phyloP scores from a whole-genome alignment of 2,329 filamentous ascomycete genomes.

The Ophiostoma fasciatum region DNA sequence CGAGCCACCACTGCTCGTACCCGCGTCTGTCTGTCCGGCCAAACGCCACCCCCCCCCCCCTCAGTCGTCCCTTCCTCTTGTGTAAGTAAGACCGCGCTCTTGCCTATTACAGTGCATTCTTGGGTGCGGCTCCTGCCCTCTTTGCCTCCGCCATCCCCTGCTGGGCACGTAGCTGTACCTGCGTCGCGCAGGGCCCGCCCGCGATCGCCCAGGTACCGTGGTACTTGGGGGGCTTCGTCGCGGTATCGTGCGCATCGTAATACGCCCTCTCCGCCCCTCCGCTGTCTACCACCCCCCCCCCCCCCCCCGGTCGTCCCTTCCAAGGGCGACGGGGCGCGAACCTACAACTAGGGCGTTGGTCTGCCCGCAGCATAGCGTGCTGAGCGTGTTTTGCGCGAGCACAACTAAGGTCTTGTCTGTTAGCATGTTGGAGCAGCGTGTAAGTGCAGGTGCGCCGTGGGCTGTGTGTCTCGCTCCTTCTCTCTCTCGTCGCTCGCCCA shows the following conservation, averaged over 20 bases:
- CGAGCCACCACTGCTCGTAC: too few relatives aligned
- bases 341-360: too few relatives aligned
- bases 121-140: slow-evolving; percentile 4
- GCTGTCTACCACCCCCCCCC: neutral
- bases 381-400: too few relatives aligned
- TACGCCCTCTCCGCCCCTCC: too few relatives aligned
- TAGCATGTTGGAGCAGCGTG: too few relatives aligned
- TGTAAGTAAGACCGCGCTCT: neutral
- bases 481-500: slow-evolving; percentile 1
- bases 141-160: neutral
- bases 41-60: neutral
- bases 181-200: neutral
- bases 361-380: too few relatives aligned
- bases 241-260: too few relatives aligned
- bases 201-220: slow-evolving; percentile 1
- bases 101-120: slow-evolving; percentile 2
- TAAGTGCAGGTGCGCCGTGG: too few relatives aligned
- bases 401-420: too few relatives aligned
- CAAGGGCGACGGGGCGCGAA: slow-evolving; percentile 1
- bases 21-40: too few relatives aligned
- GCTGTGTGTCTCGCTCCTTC: slow-evolving; percentile 2
- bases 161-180: neutral
- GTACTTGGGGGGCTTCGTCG: too few relatives aligned
- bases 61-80: neutral
- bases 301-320: neutral